phyloP scores from a whole-genome alignment of 768 basidiomycete species.

The Calocybe indica region DNA sequence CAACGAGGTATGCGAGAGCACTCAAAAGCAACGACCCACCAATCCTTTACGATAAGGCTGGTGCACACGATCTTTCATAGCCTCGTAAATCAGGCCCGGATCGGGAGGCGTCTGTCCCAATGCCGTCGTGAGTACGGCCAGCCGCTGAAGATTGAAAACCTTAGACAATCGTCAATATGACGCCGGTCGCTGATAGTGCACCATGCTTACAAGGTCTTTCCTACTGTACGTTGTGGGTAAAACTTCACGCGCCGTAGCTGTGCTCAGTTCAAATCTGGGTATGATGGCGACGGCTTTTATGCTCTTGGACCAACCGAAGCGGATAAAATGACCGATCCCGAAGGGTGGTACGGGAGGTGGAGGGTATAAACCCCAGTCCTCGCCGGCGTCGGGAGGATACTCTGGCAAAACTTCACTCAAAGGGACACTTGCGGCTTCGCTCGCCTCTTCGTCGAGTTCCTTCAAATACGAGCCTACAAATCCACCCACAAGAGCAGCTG shows the following conservation, averaged over 20 bases:
- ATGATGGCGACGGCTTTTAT: conserved; percentile 94
- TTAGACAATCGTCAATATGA: conserved; percentile 22
- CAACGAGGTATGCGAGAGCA: neutral
- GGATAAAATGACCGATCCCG: conserved; percentile 92
- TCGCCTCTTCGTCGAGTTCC: conserved; percentile 79
- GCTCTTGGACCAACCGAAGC: conserved; percentile 77
- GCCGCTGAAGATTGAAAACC: conserved; percentile 96
- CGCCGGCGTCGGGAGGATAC: conserved; percentile 88
- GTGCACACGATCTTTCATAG: conserved; percentile 98
- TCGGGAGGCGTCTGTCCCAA: conserved; percentile 88
- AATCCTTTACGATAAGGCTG: conserved; percentile 91
- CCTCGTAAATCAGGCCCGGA: conserved; percentile 95
- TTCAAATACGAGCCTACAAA: conserved; percentile 95
- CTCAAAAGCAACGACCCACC: conserved; percentile 36
- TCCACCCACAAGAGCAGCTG: conserved; percentile 93
- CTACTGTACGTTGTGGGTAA: conserved; percentile 82
- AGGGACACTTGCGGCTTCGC: conserved; percentile 82
- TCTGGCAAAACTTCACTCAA: conserved; percentile 95
- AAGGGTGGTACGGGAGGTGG: conserved; percentile 64
- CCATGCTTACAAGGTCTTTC: conserved; percentile 75
- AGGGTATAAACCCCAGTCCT: conserved; percentile 85
- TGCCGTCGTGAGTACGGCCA: conserved; percentile 94
- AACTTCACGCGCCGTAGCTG: conserved; percentile 88
- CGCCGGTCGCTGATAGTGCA: neutral
- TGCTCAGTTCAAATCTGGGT: conserved; percentile 93